These are phyloP conservation scores for Salinomyces thailandicus DNA, from an alignment of 2,329 filamentous ascomycete species.

Conservation along the genomic window DNA sequence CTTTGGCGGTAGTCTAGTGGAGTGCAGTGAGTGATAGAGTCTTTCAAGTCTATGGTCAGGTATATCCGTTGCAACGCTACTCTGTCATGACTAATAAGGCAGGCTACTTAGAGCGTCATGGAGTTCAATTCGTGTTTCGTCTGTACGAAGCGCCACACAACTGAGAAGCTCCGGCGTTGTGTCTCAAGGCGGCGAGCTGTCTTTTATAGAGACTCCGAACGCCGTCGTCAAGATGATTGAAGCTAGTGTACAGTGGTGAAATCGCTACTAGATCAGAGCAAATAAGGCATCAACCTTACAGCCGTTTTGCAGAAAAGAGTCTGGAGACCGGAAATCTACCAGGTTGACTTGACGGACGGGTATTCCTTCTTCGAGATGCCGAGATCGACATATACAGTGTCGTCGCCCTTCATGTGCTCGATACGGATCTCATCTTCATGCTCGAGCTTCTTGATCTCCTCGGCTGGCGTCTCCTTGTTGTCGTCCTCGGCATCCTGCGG, in stretches of 20 bases:
- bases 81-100: no score
- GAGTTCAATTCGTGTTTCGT: no score
- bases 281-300: no score
- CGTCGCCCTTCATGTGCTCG: conserved; percentile 47
- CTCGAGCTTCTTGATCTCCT: conserved; percentile 65
- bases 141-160: no score
- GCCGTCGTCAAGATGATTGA: background rate
- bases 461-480: conserved; percentile 51
- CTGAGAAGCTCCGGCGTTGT: no score
- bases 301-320: no score
- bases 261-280: background rate
- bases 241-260: background rate
- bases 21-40: no score
- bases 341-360: conserved; percentile 52
- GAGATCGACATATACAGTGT: conserved; percentile 52
- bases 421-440: conserved; percentile 63
- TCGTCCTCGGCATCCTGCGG: conserved; percentile 44
- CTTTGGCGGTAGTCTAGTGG: no score
- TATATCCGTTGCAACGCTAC: no score
- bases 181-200: no score
- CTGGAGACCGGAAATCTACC: conserved; percentile 29
- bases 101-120: no score
- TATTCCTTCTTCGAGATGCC: conserved; percentile 53
- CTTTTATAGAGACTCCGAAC: background rate
- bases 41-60: no score